Conservation (phyloP, 1,284 basidiomycete species). For the Microbotryum scabiosae region DNA sequence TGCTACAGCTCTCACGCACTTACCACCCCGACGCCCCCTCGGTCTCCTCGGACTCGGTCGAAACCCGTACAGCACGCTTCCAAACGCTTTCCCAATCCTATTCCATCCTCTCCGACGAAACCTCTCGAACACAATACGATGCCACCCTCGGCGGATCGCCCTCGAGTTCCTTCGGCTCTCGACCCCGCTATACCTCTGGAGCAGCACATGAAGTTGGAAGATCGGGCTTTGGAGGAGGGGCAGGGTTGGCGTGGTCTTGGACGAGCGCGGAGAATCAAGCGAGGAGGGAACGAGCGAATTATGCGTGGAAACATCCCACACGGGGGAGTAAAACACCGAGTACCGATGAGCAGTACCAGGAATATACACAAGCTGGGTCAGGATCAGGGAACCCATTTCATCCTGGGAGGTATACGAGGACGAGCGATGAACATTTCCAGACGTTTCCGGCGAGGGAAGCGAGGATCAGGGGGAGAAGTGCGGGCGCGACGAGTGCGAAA, state of each 20-base stretch:
- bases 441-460: constrained; percentile 16
- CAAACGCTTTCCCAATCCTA: constrained; percentile 26
- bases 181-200: constrained; percentile 8
- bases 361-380: not conserved
- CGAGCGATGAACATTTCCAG: constrained; percentile 17
- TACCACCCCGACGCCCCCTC: constrained; percentile 33
- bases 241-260: constrained; percentile 1
- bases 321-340: not conserved
- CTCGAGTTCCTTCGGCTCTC: constrained; percentile 1
- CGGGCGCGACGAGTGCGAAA: not conserved
- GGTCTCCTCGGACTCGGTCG: constrained; percentile 22
- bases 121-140: constrained; percentile 15
- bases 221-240: not conserved
- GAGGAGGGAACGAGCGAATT: constrained; percentile 23
- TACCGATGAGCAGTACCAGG: not conserved
- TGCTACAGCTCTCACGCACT: constrained; percentile 28
- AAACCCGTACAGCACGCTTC: constrained; percentile 18
- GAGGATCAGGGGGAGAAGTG: not conserved
- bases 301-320: constrained; percentile 27
- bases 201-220: not conserved
- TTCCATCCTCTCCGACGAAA: constrained; percentile 22
- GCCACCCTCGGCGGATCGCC: constrained; percentile 7
- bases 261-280: constrained; percentile 15
- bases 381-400: constrained; percentile 19
- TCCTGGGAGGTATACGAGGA: not conserved